phyloP scores from a whole-genome alignment of 2,329 filamentous ascomycete species.

The Sporothrix pseudoabietina region DNA sequence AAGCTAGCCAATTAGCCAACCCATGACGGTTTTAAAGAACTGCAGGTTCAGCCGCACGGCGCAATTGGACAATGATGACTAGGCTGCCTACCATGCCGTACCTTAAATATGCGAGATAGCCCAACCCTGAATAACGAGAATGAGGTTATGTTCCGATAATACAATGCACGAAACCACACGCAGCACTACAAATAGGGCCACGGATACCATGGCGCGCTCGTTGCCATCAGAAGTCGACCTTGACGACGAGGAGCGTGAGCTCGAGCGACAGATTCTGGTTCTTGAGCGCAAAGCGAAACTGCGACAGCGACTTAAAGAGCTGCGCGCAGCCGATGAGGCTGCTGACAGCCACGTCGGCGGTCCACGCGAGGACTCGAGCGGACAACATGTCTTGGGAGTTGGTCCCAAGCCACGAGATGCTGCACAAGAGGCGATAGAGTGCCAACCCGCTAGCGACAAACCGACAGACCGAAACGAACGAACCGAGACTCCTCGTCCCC shows the following conservation, averaged over 20 bases:
- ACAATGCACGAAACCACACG: no score
- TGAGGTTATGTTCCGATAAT: no score
- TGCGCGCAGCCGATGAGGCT: not conserved
- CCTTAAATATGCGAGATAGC: no score
- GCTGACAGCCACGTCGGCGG: not conserved
- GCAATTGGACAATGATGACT: not conserved
- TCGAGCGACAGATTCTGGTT: not conserved
- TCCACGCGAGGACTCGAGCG: not conserved
- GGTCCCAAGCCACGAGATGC: not conserved
- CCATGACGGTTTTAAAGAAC: not conserved
- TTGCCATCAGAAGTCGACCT: not conserved
- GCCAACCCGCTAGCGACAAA: not conserved
- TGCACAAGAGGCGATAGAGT: not conserved
- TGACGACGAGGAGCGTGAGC: not conserved
- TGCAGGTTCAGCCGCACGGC: not conserved
- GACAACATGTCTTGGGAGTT: not conserved
- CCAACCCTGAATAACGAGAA: no score
- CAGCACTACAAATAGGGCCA: no score
- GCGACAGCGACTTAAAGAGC: not conserved
- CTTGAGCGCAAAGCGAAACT: conserved; percentile 1
- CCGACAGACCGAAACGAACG: not conserved
- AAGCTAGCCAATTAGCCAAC: no score
- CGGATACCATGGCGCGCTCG: no score
- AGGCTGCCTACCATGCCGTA: no score
- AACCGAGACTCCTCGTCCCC: not conserved